Percentiles rank a stretch among this genome's conserved stretches.
These are phyloP conservation scores for Pythium phragmitis DNA, from an alignment of 352 stramenopile species.

Conservation along the genomic window DNA sequence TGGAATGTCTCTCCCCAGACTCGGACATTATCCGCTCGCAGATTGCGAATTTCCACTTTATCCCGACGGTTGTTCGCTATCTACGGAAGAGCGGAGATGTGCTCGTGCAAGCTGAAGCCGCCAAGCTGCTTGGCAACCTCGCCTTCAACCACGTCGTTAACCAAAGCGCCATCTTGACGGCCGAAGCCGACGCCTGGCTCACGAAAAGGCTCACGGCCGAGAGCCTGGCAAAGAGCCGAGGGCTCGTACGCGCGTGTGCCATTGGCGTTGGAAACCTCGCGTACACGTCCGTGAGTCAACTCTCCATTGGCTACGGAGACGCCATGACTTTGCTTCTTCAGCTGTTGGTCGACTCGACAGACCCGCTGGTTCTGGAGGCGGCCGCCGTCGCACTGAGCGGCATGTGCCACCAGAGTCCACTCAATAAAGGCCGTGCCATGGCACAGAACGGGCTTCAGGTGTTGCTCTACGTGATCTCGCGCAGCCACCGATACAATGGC, in stretches of 20 bases:
- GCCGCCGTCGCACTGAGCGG: conserved; percentile 44
- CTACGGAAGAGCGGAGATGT: conserved; percentile 39
- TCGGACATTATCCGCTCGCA: conserved; percentile 74
- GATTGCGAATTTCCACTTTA: conserved; percentile 55
- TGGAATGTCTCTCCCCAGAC: conserved; percentile 28
- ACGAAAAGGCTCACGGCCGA: conserved; percentile 29
- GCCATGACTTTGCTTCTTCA: conserved; percentile 61
- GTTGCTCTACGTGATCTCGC: conserved; percentile 53
- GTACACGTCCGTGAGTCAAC: conserved; percentile 67
- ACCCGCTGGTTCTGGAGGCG: conserved; percentile 44
- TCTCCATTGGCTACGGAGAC: conserved; percentile 74
- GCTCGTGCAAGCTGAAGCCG: conserved; percentile 47
- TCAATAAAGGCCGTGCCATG: conserved; percentile 62
- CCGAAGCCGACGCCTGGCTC: conserved; percentile 51
- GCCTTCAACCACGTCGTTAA: conserved; percentile 71
- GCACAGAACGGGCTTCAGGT: conserved; percentile 73
- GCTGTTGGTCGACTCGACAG: conserved; percentile 52
- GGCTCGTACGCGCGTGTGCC: conserved; percentile 47
- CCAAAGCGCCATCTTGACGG: conserved; percentile 62
- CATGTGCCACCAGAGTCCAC: conserved; percentile 59
- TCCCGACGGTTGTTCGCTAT: conserved; percentile 50
- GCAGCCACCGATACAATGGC: conserved; percentile 35
- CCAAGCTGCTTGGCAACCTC: conserved; percentile 68
- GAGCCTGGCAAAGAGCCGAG: conserved; percentile 32
- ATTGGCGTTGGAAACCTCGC: conserved; percentile 65